Base-by-base conservation (phyloP, 2,329 filamentous ascomycete species). In the Arthrobotrys conoides region DNA sequence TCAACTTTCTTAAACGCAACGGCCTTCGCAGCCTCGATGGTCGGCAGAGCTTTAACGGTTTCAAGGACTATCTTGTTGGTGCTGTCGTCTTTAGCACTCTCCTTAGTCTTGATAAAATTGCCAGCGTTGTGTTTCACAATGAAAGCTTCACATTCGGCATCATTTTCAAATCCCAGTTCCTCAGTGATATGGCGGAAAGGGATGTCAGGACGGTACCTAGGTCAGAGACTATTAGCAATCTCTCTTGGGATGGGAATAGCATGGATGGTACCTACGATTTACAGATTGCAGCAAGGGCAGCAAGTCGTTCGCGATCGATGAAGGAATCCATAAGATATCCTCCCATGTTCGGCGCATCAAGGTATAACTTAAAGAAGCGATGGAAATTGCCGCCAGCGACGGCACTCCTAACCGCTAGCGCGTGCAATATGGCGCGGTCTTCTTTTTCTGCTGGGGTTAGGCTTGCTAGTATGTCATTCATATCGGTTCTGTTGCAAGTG, bases 291-390 rank as follows among this genome's bases (percentile, higher is more conserved):
- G 93, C 91, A 83, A 99, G 87, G 81, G 96, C 96, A 83, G 92
- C 91, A 81, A 99, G 89, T 83, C 96, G 93, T 87, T 99, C 95
- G 83, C 96, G 91, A 83, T 91, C 91, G 84, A 98, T 92, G 87
- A 99, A 98, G 93, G 97, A 97, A 87, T 99, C 96, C 93, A 99
- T 97, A 65, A 99, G 89, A 86, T 98, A 98, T 82, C 92, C 94
- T 80, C 96, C 95, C 94, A 99, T 97, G 83, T 97, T 96, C 64
- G 94, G 94, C 24, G 94, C 94, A 84, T 95, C 91, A 81, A 96
- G 90, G 85, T 97, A 99, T 53, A 99, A 89, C 86, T 93, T 92
- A 89, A 99, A 98, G 86, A 99, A 98, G 84, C 90, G 95, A 86
- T 99, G 95, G 85, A 97, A 97, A 86, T 98, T 98, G 82, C 94